Evolutionary conservation across 1,139 yeast genomes (phyloP).

Genomic region (Kodamaea anthophila): DNA sequence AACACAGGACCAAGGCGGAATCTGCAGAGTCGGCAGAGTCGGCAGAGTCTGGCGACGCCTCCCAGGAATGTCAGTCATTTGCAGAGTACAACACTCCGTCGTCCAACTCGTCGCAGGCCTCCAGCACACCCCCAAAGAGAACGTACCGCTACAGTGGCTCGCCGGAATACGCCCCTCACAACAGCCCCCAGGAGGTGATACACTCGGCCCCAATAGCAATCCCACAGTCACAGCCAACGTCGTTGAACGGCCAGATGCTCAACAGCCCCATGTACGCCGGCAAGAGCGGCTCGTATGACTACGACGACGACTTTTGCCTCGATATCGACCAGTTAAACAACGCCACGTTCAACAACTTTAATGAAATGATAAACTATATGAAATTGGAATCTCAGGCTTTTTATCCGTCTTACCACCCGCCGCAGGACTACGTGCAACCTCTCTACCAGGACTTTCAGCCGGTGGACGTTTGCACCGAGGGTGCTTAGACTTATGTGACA

Average conservation of each 20-base stretch:
- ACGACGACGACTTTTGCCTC: constrained; percentile 43
- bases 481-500: too few relatives aligned
- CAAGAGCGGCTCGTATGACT: constrained; percentile 20
- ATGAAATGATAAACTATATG: constrained; percentile 16
- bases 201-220: constrained; percentile 5
- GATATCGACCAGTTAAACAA: constrained; percentile 39
- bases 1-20: neutral
- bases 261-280: constrained; percentile 4
- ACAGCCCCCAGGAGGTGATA: constrained; percentile 3
- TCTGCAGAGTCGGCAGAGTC: neutral
- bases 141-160: constrained; percentile 6
- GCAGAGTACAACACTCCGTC: too few relatives aligned
- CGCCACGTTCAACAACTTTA: constrained; percentile 16
- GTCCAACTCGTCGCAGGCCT: constrained; percentile 3
- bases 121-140: constrained; percentile 6
- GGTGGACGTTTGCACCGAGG: too few relatives aligned
- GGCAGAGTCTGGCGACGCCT: neutral
- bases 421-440: constrained; percentile 1
- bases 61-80: constrained; percentile 2
- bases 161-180: neutral
- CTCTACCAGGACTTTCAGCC: constrained; percentile 1
- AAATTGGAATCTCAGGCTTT: constrained; percentile 9
- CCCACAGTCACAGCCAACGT: constrained; percentile 1
- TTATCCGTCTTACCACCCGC: constrained; percentile 34
- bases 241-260: neutral